phyloP scores from a whole-genome alignment of 306 rosid genomes.

The Vigna angularis region DNA sequence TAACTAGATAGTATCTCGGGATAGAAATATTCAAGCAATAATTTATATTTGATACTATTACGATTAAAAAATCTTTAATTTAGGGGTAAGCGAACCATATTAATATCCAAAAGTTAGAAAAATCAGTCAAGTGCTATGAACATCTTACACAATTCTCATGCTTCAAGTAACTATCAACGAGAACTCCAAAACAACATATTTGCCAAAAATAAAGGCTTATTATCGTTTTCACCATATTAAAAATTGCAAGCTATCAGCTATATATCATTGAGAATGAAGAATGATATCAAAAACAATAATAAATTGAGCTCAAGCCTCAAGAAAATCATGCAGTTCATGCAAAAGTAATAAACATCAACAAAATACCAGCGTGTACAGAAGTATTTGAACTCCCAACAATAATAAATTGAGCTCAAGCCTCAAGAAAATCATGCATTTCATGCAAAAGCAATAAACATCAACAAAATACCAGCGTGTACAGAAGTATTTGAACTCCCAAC shows the following conservation, averaged over 20 bases:
- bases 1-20: conserved; percentile 6
- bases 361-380: background rate
- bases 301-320: conserved; percentile 31
- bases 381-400: conserved; percentile 1
- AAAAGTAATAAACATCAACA: conserved; percentile 34
- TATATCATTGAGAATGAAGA: conserved; percentile 34
- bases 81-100: background rate
- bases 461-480: background rate
- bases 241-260: conserved; percentile 7
- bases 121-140: background rate
- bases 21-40: background rate
- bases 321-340: conserved; percentile 3
- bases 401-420: conserved; percentile 25
- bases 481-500: background rate
- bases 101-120: conserved; percentile 20
- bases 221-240: conserved; percentile 9
- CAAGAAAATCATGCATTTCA: conserved; percentile 13
- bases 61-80: background rate
- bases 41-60: conserved; percentile 6
- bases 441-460: conserved; percentile 35
- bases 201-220: conserved; percentile 12
- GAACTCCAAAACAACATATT: background rate
- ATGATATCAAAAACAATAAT: conserved; percentile 17
- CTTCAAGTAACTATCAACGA: conserved; percentile 28
- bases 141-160: conserved; percentile 1